These are phyloP conservation scores for Alternaria brassicicola DNA, from an alignment of 2,329 filamentous ascomycete species.

Conservation along the genomic window DNA sequence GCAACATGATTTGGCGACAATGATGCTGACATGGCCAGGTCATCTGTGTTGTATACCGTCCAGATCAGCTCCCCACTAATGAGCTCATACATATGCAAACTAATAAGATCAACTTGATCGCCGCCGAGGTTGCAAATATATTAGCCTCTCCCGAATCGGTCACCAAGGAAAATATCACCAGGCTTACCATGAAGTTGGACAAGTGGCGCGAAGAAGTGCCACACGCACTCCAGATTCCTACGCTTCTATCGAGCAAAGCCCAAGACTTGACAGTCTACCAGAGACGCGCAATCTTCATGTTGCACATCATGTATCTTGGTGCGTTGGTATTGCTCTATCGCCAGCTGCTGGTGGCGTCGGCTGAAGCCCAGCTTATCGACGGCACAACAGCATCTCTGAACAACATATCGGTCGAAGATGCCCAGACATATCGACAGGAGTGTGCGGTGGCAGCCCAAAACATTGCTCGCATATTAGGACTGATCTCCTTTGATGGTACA, in stretches of 20 bases:
- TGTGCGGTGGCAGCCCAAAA: conserved; percentile 46
- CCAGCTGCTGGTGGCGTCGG: conserved; percentile 42
- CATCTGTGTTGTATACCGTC: conserved; percentile 24
- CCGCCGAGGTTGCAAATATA: conserved; percentile 45
- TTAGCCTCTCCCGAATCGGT: conserved; percentile 38
- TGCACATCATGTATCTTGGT: conserved; percentile 50
- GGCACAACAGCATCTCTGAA: conserved; percentile 31
- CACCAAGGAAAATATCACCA: conserved; percentile 37
- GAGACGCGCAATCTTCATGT: conserved; percentile 45
- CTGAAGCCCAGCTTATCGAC: conserved; percentile 39
- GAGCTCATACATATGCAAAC: conserved; percentile 45
- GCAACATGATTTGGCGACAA: neutral
- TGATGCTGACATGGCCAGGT: conserved; percentile 29
- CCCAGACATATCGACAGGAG: conserved; percentile 37
- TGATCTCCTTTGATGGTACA: conserved; percentile 45
- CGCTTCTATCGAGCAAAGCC: conserved; percentile 33
- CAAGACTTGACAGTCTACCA: conserved; percentile 39
- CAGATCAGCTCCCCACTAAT: conserved; percentile 27
- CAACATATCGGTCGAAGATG: conserved; percentile 35
- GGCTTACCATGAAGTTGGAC: conserved; percentile 42
- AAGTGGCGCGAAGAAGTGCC: conserved; percentile 45
- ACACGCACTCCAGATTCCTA: conserved; percentile 36
- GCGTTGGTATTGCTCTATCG: conserved; percentile 47
- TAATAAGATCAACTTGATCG: conserved; percentile 45
- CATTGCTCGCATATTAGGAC: conserved; percentile 41